These are phyloP conservation scores for Chalciporus sphaerocephalus DNA, from an alignment of 768 basidiomycete genomes.

Conservation along the genomic window DNA sequence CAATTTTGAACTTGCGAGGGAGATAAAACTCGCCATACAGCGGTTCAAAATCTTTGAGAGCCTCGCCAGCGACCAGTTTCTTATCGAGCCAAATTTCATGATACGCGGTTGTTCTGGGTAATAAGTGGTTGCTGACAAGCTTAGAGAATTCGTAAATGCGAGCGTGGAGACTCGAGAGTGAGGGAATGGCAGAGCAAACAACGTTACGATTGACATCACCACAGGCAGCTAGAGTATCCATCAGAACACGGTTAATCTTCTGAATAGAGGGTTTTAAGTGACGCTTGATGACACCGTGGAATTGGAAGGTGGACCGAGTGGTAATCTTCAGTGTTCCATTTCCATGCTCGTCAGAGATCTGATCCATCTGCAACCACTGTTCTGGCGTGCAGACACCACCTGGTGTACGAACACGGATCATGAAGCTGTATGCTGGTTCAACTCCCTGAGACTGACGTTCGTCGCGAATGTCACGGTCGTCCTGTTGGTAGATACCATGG, in stretches of 20 bases:
- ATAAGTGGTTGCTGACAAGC: conserved; percentile 75
- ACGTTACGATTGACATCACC: conserved; percentile 98
- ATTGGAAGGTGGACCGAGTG: conserved; percentile 97
- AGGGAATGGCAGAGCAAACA: conserved; percentile 86
- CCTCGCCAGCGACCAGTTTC: conserved; percentile 91
- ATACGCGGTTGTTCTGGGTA: conserved; percentile 90
- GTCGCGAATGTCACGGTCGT: conserved; percentile 97
- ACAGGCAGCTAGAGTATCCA: conserved; percentile 97
- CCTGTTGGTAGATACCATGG: conserved; percentile 94
- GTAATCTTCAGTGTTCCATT: conserved; percentile 95
- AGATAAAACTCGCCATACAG: conserved; percentile 98
- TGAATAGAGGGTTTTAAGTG: conserved; percentile 96
- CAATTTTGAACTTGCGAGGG: conserved; percentile 97
- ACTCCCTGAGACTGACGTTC: conserved; percentile 89
- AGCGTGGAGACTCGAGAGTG: conserved; percentile 79
- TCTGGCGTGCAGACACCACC: conserved; percentile 88
- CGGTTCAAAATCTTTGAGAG: conserved; percentile 91
- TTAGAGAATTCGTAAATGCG: conserved; percentile 84
- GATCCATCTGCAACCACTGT: conserved; percentile 96
- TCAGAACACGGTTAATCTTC: conserved; percentile 82
- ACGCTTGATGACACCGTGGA: conserved; percentile 97
- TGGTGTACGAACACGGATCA: conserved; percentile 97
- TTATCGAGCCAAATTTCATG: conserved; percentile 99
- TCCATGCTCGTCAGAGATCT: conserved; percentile 93
- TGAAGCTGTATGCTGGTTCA: conserved; percentile 95